Evolutionary conservation across 768 basidiomycete species (phyloP).

Genomic region (Termitomyces bulborhizus): DNA sequence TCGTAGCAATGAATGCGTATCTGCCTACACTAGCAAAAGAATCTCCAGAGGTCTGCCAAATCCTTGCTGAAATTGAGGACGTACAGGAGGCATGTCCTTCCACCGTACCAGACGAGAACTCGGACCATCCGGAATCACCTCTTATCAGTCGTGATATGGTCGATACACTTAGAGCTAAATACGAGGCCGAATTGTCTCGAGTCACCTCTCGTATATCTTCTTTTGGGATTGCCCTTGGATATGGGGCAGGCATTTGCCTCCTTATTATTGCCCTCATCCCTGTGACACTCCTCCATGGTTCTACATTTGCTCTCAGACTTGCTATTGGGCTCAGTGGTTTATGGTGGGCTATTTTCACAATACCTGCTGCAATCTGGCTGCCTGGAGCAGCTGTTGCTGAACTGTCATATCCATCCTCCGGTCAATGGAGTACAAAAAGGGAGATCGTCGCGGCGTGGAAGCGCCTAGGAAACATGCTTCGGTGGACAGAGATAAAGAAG

Average conservation of each 20-base stretch:
- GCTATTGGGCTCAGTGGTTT: constrained; percentile 81
- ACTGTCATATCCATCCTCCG: constrained; percentile 10
- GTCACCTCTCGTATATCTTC: constrained; percentile 82
- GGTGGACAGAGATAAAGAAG: constrained; percentile 62
- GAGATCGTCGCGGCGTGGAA: constrained; percentile 73
- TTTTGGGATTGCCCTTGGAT: constrained; percentile 81
- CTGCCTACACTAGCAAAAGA: constrained; percentile 68
- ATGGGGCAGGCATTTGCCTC: constrained; percentile 73
- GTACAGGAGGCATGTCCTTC: constrained; percentile 13
- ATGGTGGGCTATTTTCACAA: constrained; percentile 83
- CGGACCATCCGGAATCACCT: constrained; percentile 30
- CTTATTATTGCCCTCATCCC: constrained; percentile 75
- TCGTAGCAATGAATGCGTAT: constrained; percentile 90
- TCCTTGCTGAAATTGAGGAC: constrained; percentile 27
- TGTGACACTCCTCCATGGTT: constrained; percentile 64
- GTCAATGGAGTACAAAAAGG: constrained; percentile 35
- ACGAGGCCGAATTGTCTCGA: constrained; percentile 56
- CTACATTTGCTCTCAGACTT: constrained; percentile 72
- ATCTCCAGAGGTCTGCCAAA: constrained; percentile 48
- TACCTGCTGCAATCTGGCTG: constrained; percentile 74
- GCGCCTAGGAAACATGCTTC: constrained; percentile 68
- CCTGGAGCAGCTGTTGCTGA: constrained; percentile 33
- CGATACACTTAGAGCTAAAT: constrained; percentile 28
- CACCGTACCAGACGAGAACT: constrained; percentile 6
- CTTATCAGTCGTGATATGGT: constrained; percentile 23